Percentiles rank a stretch among this genome's conserved stretches.
Evolutionary conservation across 2,329 filamentous ascomycete species (phyloP).

Genomic region (Fusarium camptoceras): DNA sequence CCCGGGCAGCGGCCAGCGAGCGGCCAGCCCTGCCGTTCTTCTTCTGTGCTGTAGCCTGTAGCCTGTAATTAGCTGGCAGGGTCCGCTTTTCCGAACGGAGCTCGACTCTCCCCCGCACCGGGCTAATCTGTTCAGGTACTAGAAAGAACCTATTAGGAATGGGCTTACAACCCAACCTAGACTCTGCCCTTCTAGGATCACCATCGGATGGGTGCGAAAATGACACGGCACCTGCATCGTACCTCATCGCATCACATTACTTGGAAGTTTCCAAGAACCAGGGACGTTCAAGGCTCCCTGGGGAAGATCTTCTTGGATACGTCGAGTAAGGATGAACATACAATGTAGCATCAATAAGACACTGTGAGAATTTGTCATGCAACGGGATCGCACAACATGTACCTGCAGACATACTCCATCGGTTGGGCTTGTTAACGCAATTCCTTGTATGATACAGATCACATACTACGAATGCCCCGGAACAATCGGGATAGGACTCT

Average conservation of each 20-base stretch:
- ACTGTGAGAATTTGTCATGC: background rate
- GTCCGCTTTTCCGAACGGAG: constrained; percentile 45
- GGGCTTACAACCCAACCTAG: constrained; percentile 2
- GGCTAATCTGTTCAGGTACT: constrained; percentile 42
- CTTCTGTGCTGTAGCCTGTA: background rate
- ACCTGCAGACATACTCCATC: background rate
- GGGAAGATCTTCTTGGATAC: constrained; percentile 19
- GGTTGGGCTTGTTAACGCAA: background rate
- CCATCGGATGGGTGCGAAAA: constrained; percentile 33
- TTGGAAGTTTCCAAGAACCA: constrained; percentile 3
- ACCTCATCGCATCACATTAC: background rate
- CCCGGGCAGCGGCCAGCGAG: constrained; percentile 3
- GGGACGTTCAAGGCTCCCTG: constrained; percentile 18
- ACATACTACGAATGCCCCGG: constrained; percentile 8
- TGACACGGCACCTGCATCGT: constrained; percentile 35
- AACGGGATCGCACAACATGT: background rate
- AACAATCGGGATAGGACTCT: constrained; percentile 21
- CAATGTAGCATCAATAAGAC: background rate
- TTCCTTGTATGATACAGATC: background rate
- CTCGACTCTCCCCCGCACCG: constrained; percentile 45
- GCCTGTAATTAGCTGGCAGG: background rate
- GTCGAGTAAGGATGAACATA: constrained; percentile 14
- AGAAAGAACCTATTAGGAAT: constrained; percentile 24
- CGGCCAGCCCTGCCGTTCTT: constrained; percentile 1
- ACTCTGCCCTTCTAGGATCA: constrained; percentile 3